Base-by-base conservation (phyloP, 108 stramenopile species). In the Cyclotella cryptica region DNA sequence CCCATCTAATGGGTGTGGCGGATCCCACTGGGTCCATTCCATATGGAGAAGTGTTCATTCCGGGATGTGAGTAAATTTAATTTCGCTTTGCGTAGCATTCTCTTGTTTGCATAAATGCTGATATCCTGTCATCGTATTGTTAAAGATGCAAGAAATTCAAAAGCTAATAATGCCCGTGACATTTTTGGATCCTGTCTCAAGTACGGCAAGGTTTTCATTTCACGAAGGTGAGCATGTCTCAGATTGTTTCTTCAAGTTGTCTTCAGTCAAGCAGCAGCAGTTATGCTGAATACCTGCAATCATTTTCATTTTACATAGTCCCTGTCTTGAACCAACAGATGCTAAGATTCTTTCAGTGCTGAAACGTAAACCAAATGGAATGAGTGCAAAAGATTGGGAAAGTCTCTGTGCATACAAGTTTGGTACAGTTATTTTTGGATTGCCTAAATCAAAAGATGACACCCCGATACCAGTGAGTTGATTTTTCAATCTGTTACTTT, bases 371-470 rank as follows among this genome's bases (percentile, higher is more conserved):
- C 81, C 81, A 26, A 64, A 41, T 10, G 29, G 57, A 10, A 82
- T 82, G 81, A 71, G 40, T 22, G 46, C 17, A 14, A 54, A 67
- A 47, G 67, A 72, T 27, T 82, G 81, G 81, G 27, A 65, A 15
- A 22, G 24, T 17, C 52, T 82, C 1, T 82, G 81, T 51, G 54
- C 65, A 19, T 77, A 66, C 53, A 40, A 55, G 2, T 82, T 82
- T 77, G 81, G 81, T 21, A 77, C 71, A 43, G 66, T 82, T 17
- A 73, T 82, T 67, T 82, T 72, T 62, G 71, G 71, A 49, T 19
- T 72, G 13, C 76, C 81, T 17, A 52, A 51, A 43, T 53, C 66
- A 49, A 26, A 52, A 8, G 28, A 70, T 17, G 57, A 66, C 44
- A 22, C 45, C 10, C 66, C 71, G 35, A 40, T 79, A 1, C 71